Percentiles rank a stretch among this genome's conserved stretches.
Conservation (phyloP, 1,139 yeast species). For the Kodamaea anthophila region DNA sequence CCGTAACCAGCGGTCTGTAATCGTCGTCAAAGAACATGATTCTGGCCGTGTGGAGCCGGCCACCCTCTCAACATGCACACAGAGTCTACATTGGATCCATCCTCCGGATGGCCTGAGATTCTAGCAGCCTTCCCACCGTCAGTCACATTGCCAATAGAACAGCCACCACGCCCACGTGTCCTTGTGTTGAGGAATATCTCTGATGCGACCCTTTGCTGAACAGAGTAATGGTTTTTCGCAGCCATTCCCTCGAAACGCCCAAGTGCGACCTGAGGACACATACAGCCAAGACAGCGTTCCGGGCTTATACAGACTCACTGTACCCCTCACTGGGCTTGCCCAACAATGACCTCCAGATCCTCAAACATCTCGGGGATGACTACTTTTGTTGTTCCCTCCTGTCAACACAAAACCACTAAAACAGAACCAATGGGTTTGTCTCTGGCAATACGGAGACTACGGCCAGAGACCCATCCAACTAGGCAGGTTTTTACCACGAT, state of each 20-base stretch:
- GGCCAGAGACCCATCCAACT: too few species aligned
- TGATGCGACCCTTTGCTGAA: neutral
- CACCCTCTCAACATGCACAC: conserved; percentile 7
- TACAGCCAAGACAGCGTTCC: too few species aligned
- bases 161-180: conserved; percentile 1
- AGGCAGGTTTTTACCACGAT: too few species aligned
- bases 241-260: neutral
- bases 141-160: conserved; percentile 2
- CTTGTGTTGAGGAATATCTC: conserved; percentile 1
- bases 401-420: conserved; percentile 8
- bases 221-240: conserved; percentile 9
- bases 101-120: conserved; percentile 13
- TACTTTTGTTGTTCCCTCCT: conserved; percentile 5
- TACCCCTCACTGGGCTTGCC: too few species aligned
- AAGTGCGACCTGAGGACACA: too few species aligned
- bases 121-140: neutral
- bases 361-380: neutral
- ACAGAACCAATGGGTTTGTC: too few species aligned
- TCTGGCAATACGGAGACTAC: too few species aligned
- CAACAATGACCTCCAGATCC: too few species aligned
- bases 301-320: too few species aligned
- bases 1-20: too few species aligned
- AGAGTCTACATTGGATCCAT: conserved; percentile 11
- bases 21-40: too few species aligned
- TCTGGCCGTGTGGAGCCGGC: too few species aligned